Base-by-base conservation (phyloP, 2,329 filamentous ascomycete genomes). In the Sarocladium oryzae region DNA sequence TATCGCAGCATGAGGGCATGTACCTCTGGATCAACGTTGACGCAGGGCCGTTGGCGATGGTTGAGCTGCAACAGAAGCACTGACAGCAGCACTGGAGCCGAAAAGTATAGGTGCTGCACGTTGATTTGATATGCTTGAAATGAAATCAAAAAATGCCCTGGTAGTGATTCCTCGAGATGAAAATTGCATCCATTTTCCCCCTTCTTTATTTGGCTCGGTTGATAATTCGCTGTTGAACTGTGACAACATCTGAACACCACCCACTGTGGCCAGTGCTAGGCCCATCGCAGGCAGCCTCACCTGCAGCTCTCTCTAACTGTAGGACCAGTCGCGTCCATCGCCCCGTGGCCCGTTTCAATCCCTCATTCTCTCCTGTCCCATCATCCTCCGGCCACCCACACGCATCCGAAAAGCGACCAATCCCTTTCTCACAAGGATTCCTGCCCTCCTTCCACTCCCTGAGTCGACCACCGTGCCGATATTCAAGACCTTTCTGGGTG, bases 21-120 rank as follows among this genome's bases (percentile, higher is more conserved):
- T 48, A 48, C 43, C 43, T 16, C 26, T 6, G 43, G 43, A 48
- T 48, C 43, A 48, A 48, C 26, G 43, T 48, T 48, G 43, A 48
- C 43, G 43, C 43, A 48, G 24, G 43, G 43, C 43, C 43, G 43
- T 11, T n/a, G 24, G 8, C 16, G n/a, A 37, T 6, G 9, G n/a
- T 8, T 8, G 9, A 37, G 35, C 9, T 37, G 35, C 8, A 37
- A 8, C 28, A 32, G 28, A 32, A 32, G 8, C 28, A 32, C 8
- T 32, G 7, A 8, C 28, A 32, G n/a, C n/a, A n/a, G n/a, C 15
- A 32, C 30, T 32, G 30, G 8, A 32, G 30, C n/a, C n/a, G n/a
- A n/a, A n/a, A n/a, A n/a, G n/a, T n/a, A n/a, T n/a, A n/a, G n/a
- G n/a, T n/a, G n/a, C n/a, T n/a, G n/a, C n/a, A n/a, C n/a, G n/a